Base-by-base conservation (phyloP, 1,139 yeast genomes). In the Yamadazyma sp. region DNA sequence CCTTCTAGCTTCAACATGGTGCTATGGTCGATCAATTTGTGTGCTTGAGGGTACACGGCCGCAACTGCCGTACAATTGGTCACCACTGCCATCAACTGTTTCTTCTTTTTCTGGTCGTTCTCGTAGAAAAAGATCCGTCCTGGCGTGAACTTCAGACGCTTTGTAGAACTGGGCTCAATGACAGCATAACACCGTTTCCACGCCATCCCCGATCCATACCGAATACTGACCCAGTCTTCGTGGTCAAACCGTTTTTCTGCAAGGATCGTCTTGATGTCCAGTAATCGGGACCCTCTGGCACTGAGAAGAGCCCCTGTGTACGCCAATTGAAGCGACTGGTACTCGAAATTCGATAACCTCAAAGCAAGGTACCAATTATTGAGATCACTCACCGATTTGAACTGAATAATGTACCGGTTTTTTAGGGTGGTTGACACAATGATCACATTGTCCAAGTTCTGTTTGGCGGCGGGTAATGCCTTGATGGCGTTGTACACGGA, bases 171-270 rank as follows among this genome's bases (percentile, higher is more conserved):
- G 7, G 96, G 97, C 44, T 90, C 88, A 40, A 90, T 78, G n/a
- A 89, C 96, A 1, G 95, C 92, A 69, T 78, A 92, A 57, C 96
- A 90, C 46, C 95, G 75, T 56, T 85, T 86, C 97, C 97, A 92
- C 1, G 97, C 96, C 95, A 88, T 88, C 25, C 98, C 98, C 13
- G 94, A 79, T 12, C 97, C 97, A 60, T 90, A 90, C 48, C 97
- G 73, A 18, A 92, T 95, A 60, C 90, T 78, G 27, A 86, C 89
- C 97, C 96, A 90, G 54, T 90, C 96, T 59, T 88, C 96, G 55
- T 88, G 95, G 44, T 79, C 81, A 56, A 82, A 86, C 53, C 92
- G 79, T 22, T 92, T 85, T 51, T 87, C 96, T 1, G 95, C 83
- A 43, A 92, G 69, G 29, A 92, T 73, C 8, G 94, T 85, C 42